Evolutionary conservation across 2,329 filamentous ascomycete genomes (phyloP), one percentile per base, ranked within the genome.

Genomic region (Elsinoe ampelina): DNA sequence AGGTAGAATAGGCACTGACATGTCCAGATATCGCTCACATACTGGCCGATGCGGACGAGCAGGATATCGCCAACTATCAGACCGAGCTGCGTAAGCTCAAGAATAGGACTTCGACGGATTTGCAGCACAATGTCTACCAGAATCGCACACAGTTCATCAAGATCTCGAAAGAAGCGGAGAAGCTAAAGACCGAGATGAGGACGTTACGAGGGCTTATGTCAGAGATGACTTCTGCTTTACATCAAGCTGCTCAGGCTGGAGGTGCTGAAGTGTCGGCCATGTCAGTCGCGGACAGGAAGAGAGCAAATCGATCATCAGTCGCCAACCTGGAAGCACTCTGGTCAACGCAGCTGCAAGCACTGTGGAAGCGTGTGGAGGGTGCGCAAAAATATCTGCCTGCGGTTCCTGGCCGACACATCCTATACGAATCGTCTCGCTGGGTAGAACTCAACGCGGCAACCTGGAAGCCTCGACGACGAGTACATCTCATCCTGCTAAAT

Each of bases 61-160:
- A 88, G 61, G 89, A 95, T 62, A 95, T 96, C 59, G 82, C 82
- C 62, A 84, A 87, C 54, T 96, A 87, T 68, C 87, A 95, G 68
- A 77, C 81, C 51, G 83, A 84, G 19, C 76, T 96, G 42, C 83
- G 84, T 61, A 86, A 85, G 64, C 77, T 93, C 57, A 92, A 92
- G 71, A 80, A 80, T 62, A 82, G 87, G 57, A 90, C 89, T 7
- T 85, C 86, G 4, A 80, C 83, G 50, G 91, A 97, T 64, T 77
- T 98, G 19, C 92, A 97, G 71, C 89, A 95, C 67, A 97, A 91
- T 72, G 87, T 98, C 52, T 92, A 95, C 72, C 91, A 96, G 71
- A 98, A 98, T 71, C 84, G 93, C 50, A 95, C 89, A 0, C 93
- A 97, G 67, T 98, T 98, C 68, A 97, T 98, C 77, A 95, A 95